Evolutionary conservation across 1,284 basidiomycete species (phyloP), one percentile per base, ranked within the genome.

Genomic region (Puccinia horiana): DNA sequence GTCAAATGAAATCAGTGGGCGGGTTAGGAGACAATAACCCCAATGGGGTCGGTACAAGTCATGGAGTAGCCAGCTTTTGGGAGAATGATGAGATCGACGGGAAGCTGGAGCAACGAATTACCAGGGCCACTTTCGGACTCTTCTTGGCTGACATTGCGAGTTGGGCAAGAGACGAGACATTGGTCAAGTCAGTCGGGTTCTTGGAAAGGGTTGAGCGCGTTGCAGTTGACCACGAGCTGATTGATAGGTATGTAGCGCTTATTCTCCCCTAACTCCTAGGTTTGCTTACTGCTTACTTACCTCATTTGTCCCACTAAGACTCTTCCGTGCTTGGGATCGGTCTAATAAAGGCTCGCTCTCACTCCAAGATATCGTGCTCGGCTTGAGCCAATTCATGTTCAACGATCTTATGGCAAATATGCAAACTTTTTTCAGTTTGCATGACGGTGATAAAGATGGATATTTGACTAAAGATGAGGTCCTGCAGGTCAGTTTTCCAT

Each of bases 331-430:
- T 85, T 98, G 96, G 95, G 95, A 98, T 88, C 90, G 88, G 2
- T 90, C 92, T 52, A 91, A 90, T 86, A 89, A 90, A 83, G 95
- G 95, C 0, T 92, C 94, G 0, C 87, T 98, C 70, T 54, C 40
- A 40, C 63, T 79, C 11, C 86, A 98, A 92, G 95, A 99, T 86
- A 89, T 99, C 40, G 92, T 99, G 9, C 90, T 90, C 54, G 97
- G 96, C 0, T 88, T 99, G 65, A 92, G 97, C 85, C 92, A 92
- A 18, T 93, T 98, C 81, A 94, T 98, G 91, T 94, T 94, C 87
- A 96, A 94, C 84, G 97, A 97, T 86, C 89, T 99, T 83, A 97
- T 98, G 94, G 94, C 95, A 83, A 96, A 94, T 85, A 98, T 98
- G 85, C 94, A 97, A 87, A 98, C 96, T 95, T 96, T 99, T 88